phyloP scores from a whole-genome alignment of 176 grass and related monocot species.

The Phragmites australis region DNA sequence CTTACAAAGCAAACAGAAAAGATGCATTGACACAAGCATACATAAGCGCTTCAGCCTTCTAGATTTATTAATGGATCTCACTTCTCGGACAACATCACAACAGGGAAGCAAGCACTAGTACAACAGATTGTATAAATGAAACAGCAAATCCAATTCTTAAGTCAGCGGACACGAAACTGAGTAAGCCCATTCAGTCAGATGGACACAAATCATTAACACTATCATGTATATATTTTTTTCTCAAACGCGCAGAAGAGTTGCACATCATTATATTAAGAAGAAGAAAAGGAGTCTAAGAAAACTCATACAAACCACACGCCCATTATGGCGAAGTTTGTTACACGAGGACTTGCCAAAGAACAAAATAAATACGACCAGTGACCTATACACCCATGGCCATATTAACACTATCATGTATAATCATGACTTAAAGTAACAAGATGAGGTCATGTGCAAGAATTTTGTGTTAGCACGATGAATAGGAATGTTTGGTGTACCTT shows the following conservation, averaged over 20 bases:
- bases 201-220: too few species aligned
- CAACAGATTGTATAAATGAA: neutral
- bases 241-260: too few species aligned
- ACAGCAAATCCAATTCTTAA: neutral
- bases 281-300: too few species aligned
- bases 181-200: neutral
- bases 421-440: neutral
- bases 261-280: too few species aligned
- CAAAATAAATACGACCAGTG: too few species aligned
- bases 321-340: too few species aligned
- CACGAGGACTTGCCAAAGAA: too few species aligned
- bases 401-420: neutral
- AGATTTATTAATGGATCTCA: neutral
- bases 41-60: neutral
- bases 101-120: neutral
- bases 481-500: slow-evolving; percentile 61
- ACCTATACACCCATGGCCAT: too few species aligned
- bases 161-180: neutral
- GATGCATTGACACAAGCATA: neutral
- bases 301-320: too few species aligned
- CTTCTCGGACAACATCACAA: neutral
- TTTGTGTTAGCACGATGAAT: slow-evolving; percentile 19
- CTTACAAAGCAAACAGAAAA: slow-evolving; percentile 7
- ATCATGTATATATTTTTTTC: neutral
- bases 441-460: neutral